phyloP scores from a whole-genome alignment of 2,329 filamentous ascomycete genomes.

The Pezicula rhizophila region DNA sequence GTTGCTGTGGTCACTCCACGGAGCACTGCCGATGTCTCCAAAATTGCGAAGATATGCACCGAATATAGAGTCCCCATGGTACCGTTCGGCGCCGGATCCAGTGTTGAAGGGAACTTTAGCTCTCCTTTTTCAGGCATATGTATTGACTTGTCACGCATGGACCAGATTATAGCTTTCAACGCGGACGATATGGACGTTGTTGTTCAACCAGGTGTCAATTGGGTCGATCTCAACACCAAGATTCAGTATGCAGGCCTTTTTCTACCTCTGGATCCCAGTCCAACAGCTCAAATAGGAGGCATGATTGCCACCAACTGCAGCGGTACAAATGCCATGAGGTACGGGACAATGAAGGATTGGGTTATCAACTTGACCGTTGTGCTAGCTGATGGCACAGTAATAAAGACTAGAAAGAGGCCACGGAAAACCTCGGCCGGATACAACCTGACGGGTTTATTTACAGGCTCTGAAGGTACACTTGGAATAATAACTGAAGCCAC shows the following conservation, averaged over 20 bases:
- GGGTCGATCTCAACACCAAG: slow-evolving; percentile 76
- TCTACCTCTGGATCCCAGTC: slow-evolving; percentile 76
- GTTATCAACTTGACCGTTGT: slow-evolving; percentile 78
- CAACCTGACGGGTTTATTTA: slow-evolving; percentile 71
- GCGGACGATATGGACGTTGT: slow-evolving; percentile 87
- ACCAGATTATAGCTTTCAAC: slow-evolving; percentile 71
- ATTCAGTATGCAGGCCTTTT: slow-evolving; percentile 69
- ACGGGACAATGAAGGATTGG: slow-evolving; percentile 86
- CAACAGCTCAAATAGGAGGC: slow-evolving; percentile 68
- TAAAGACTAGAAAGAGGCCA: slow-evolving; percentile 72
- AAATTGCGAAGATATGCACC: slow-evolving; percentile 63
- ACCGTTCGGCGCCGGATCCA: slow-evolving; percentile 70
- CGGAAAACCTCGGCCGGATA: slow-evolving; percentile 78
- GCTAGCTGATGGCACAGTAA: slow-evolving; percentile 68
- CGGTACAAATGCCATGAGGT: slow-evolving; percentile 73
- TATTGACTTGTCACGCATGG: slow-evolving; percentile 84
- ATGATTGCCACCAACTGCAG: slow-evolving; percentile 76
- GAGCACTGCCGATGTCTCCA: slow-evolving; percentile 52
- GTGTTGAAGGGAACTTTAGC: slow-evolving; percentile 82
- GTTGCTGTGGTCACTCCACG: slow-evolving; percentile 58
- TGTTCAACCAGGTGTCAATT: slow-evolving; percentile 81
- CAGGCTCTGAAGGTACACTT: slow-evolving; percentile 75
- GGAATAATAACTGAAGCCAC: slow-evolving; percentile 81
- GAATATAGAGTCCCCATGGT: slow-evolving; percentile 74
- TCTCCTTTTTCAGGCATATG: slow-evolving; percentile 80